Evolutionary conservation across 73 alveolate species (phyloP).

Genomic region (Effrenium voratum): DNA sequence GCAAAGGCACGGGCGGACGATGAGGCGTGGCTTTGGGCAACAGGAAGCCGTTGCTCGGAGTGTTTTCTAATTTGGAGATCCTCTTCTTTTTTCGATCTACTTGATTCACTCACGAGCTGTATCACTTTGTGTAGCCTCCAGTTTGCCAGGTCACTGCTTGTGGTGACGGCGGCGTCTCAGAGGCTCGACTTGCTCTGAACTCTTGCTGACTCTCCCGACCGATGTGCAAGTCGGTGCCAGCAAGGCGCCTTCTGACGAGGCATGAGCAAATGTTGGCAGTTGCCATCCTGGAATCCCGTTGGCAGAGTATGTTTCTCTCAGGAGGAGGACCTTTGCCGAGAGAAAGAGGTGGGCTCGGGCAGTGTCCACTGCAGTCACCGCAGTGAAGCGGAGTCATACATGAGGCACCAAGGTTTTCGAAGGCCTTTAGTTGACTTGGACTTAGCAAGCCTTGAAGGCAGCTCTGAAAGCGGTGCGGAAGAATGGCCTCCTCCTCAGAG

Average conservation of each 20-base stretch:
- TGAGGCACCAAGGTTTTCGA: too few relatives aligned
- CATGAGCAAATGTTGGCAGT: too few relatives aligned
- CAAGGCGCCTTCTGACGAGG: background rate
- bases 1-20: slow-evolving; percentile 15
- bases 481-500: background rate
- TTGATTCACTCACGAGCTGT: too few relatives aligned
- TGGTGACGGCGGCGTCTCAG: slow-evolving; percentile 18
- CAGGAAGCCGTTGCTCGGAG: background rate
- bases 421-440: background rate
- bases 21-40: background rate
- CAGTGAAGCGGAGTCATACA: too few relatives aligned
- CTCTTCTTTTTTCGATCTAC: too few relatives aligned
- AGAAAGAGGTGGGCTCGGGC: too few relatives aligned
- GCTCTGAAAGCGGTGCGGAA: slow-evolving; percentile 32
- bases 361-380: too few relatives aligned
- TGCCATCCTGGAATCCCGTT: too few relatives aligned
- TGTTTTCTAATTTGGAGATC: background rate
- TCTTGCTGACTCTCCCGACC: background rate
- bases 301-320: too few relatives aligned
- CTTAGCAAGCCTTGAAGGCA: background rate
- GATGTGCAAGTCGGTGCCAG: background rate
- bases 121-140: background rate
- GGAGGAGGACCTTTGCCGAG: too few relatives aligned
- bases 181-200: slow-evolving; percentile 10
- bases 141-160: slow-evolving; percentile 27